These are phyloP conservation scores for Cubamyces sp. DNA, from an alignment of 768 basidiomycete genomes.

Conservation along the genomic window DNA sequence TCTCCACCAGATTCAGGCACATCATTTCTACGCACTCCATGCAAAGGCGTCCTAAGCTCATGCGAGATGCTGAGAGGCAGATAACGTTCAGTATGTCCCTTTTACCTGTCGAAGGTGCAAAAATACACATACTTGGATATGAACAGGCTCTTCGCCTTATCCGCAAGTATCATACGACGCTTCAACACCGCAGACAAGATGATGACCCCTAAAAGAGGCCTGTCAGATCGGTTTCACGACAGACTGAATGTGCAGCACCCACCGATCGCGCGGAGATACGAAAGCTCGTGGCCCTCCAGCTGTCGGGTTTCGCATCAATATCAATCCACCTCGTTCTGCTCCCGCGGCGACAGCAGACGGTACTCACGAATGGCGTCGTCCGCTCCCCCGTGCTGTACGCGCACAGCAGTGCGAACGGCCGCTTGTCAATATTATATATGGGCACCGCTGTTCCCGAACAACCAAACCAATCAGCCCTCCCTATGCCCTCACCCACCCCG, in stretches of 20 bases:
- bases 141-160: conserved; percentile 91
- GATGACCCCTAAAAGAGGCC: conserved; percentile 65
- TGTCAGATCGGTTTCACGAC: conserved; percentile 4
- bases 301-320: conserved; percentile 32
- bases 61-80: conserved; percentile 72
- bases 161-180: conserved; percentile 89
- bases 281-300: conserved; percentile 89
- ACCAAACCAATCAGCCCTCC: conserved; percentile 11
- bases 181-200: conserved; percentile 93
- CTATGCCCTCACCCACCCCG: neutral
- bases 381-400: conserved; percentile 88
- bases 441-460: conserved; percentile 66
- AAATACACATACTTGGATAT: conserved; percentile 74
- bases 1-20: neutral
- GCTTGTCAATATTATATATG: conserved; percentile 91
- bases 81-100: neutral
- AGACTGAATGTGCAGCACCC: conserved; percentile 9
- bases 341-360: too few relatives aligned
- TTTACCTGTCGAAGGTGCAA: neutral
- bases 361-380: conserved; percentile 75
- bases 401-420: conserved; percentile 88
- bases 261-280: conserved; percentile 91
- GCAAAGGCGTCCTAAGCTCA: conserved; percentile 88
- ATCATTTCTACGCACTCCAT: conserved; percentile 61
- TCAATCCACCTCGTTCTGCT: neutral